Evolutionary conservation across 2,329 filamentous ascomycete genomes (phyloP), one percentile per base, ranked within the genome.

Genomic region (Neoarthrinium moseri): DNA sequence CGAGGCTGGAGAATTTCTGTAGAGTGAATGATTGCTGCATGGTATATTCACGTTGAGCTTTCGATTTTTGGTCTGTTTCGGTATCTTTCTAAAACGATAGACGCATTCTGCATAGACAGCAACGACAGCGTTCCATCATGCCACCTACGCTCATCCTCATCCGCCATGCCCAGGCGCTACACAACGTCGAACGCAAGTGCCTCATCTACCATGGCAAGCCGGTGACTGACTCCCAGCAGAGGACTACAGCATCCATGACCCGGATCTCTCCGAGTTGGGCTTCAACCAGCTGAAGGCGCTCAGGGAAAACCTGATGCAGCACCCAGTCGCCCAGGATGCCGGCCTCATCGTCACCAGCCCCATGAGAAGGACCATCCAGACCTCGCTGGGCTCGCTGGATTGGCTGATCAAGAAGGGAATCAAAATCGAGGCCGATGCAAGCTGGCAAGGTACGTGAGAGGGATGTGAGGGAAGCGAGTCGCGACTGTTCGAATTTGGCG

Each of bases 101-200:
- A n/a, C n/a, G n/a, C n/a, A n/a, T n/a, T n/a, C n/a, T n/a, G n/a
- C n/a, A n/a, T n/a, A n/a, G n/a, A n/a, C n/a, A n/a, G n/a, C n/a
- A n/a, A n/a, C n/a, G n/a, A n/a, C n/a, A n/a, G n/a, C n/a, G n/a
- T n/a, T n/a, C 82, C 68, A 54, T 27, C 17, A 81, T 81, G 78
- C 59, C 77, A 42, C 77, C 77, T 1, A 78, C 71, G 0, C 57
- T 96, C 49, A 87, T 97, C 55, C 75, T 97, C 59, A 85, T 96
- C 59, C 87, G 92, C 56, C 92, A 97, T 75, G 92, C 89, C 13
- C 89, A 97, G 66, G 78, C 73, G 7, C 58, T 72, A n/a, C 78
- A 82, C 60, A 82, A 82, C 48, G 65, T 69, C 12, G 58, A 66
- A 40, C 62, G 80, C 80, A 69, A 67, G 76, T 75, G 21, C 43